These are phyloP conservation scores for Lactifluus subvellereus DNA, from an alignment of 768 basidiomycete species.

Conservation along the genomic window DNA sequence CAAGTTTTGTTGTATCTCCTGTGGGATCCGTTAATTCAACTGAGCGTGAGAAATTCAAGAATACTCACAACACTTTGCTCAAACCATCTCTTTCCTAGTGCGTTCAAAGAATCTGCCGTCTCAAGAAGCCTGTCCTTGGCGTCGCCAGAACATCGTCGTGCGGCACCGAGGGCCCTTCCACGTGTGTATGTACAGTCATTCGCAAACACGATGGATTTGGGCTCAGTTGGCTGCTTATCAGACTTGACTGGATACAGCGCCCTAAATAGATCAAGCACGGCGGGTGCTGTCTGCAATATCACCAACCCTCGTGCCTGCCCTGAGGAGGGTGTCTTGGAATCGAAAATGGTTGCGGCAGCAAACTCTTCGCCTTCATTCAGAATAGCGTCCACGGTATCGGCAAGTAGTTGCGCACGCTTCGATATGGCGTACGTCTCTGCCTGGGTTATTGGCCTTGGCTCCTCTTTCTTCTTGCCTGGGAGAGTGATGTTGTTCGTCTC, in stretches of 20 bases:
- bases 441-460: not conserved
- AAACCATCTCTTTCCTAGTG: constrained; percentile 64
- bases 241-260: constrained; percentile 71
- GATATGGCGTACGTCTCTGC: constrained; percentile 19
- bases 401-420: constrained; percentile 15
- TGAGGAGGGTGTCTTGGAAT: constrained; percentile 20
- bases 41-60: not conserved
- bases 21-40: not conserved
- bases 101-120: constrained; percentile 43
- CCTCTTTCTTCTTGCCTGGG: constrained; percentile 13
- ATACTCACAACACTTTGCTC: constrained; percentile 60
- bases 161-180: constrained; percentile 17
- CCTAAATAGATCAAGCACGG: constrained; percentile 71
- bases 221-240: constrained; percentile 40
- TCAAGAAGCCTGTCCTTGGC: constrained; percentile 48
- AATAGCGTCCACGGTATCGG: constrained; percentile 17
- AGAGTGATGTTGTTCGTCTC: not conserved
- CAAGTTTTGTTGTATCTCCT: constrained; percentile 47
- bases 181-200: constrained; percentile 76
- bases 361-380: constrained; percentile 41
- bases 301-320: constrained; percentile 39
- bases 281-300: constrained; percentile 54
- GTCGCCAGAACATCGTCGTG: constrained; percentile 27
- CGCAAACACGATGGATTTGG: constrained; percentile 61
- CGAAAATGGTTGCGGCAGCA: constrained; percentile 43